Conservation (phyloP, 345 rosid genomes). For the Citrus cavaleriei region DNA sequence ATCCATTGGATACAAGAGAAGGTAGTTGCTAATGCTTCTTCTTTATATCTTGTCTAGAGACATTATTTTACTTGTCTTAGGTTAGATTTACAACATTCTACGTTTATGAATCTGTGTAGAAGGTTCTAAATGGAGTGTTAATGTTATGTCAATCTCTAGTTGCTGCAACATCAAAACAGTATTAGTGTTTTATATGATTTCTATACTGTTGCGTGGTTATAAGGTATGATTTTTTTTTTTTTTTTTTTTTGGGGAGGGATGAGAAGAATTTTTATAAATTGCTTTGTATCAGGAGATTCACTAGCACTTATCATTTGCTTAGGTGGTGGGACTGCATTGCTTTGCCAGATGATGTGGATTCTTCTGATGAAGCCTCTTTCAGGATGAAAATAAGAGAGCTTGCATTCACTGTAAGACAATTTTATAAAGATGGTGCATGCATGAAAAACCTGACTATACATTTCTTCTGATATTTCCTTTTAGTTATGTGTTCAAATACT, state of each 20-base stretch:
- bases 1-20: constrained; percentile 75
- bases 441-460: neutral
- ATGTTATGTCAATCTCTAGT: neutral
- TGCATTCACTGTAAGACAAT: constrained; percentile 53
- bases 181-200: neutral
- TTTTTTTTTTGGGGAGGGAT: neutral
- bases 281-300: constrained; percentile 5
- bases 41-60: neutral
- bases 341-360: constrained; percentile 77
- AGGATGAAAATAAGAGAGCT: constrained; percentile 77
- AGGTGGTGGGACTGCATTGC: constrained; percentile 99
- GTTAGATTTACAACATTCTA: neutral
- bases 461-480: neutral
- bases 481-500: neutral
- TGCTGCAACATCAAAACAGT: neutral
- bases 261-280: neutral
- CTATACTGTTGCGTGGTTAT: neutral
- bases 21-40: constrained; percentile 32
- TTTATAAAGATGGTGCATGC: neutral
- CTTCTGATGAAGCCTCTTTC: constrained; percentile 61
- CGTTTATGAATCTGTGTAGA: neutral
- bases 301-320: neutral
- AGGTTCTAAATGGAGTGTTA: neutral
- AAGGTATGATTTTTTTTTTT: neutral
- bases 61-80: neutral